These are phyloP conservation scores for Nakazawaea ernobii DNA, from an alignment of 805 yeast species.

Conservation along the genomic window DNA sequence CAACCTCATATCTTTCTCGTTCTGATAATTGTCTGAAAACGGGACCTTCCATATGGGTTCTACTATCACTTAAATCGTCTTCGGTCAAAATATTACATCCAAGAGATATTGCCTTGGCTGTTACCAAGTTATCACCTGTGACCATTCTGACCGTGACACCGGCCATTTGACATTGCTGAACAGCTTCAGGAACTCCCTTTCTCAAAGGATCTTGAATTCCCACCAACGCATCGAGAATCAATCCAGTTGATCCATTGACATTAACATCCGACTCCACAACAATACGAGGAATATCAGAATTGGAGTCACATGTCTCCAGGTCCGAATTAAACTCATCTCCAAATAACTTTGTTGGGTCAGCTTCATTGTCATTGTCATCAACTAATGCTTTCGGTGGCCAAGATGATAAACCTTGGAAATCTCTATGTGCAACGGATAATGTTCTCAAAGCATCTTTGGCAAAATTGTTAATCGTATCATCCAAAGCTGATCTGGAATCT, in stretches of 20 bases:
- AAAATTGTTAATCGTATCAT: conserved; percentile 33
- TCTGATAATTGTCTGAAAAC: conserved; percentile 63
- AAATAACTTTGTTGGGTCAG: conserved; percentile 36
- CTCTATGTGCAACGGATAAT: conserved; percentile 79
- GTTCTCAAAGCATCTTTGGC: conserved; percentile 85
- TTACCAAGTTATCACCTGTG: conserved; percentile 90
- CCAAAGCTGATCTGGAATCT: conserved; percentile 24
- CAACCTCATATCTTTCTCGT: conserved; percentile 48
- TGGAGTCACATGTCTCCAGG: conserved; percentile 8
- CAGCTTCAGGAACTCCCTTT: conserved; percentile 86
- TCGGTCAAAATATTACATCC: conserved; percentile 71
- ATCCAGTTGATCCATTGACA: conserved; percentile 20
- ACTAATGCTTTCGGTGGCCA: conserved; percentile 68
- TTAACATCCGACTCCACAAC: conserved; percentile 15
- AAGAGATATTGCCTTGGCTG: conserved; percentile 87
- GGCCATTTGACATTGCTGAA: conserved; percentile 76
- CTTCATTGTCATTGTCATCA: conserved; percentile 30
- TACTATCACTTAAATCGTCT: conserved; percentile 47
- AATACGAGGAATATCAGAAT: conserved; percentile 20
- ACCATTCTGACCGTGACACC: conserved; percentile 97
- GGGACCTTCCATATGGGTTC: conserved; percentile 90
- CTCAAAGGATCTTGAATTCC: conserved; percentile 96
- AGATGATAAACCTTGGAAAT: conserved; percentile 36
- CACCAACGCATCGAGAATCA: conserved; percentile 66
- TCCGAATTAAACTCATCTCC: conserved; percentile 26